These are phyloP conservation scores for Apiotrichum porosum DNA, from an alignment of 1,284 basidiomycete species.

Conservation along the genomic window DNA sequence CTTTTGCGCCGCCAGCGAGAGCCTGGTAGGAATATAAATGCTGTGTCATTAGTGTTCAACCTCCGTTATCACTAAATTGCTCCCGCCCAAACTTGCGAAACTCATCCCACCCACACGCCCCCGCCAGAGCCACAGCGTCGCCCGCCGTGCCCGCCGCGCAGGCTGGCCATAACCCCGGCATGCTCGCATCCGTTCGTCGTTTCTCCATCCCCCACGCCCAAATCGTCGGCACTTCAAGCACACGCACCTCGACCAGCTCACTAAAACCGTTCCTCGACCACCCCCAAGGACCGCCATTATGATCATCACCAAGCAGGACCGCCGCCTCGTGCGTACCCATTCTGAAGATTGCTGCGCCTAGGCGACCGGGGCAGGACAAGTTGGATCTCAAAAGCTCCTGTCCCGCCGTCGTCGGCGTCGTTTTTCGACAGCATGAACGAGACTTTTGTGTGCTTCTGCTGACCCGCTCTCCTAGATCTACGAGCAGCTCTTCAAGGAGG, in stretches of 20 bases:
- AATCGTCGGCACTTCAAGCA: constrained; percentile 2
- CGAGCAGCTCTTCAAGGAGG: constrained; percentile 99
- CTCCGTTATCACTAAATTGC: neutral
- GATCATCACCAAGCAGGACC: constrained; percentile 48
- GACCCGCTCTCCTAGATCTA: constrained; percentile 58
- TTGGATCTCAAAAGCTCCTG: too few relatives aligned
- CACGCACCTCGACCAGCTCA: constrained; percentile 20
- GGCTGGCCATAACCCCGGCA: constrained; percentile 23
- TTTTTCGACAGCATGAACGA: too few relatives aligned
- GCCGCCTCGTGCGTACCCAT: constrained; percentile 40
- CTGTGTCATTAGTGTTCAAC: constrained; percentile 3
- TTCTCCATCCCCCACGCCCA: constrained; percentile 41
- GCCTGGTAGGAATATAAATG: too few relatives aligned
- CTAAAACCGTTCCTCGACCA: constrained; percentile 8
- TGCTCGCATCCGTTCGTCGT: constrained; percentile 20
- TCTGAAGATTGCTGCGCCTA: too few relatives aligned
- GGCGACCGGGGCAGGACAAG: neutral
- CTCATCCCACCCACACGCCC: neutral
- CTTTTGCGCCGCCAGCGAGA: too few relatives aligned
- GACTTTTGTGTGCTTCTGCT: too few relatives aligned
- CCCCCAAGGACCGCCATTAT: constrained; percentile 21
- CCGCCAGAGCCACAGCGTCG: neutral
- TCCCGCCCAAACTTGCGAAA: neutral
- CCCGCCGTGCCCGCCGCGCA: too few relatives aligned
- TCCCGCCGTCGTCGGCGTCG: too few relatives aligned